Evolutionary conservation across 106 monocot genomes (phyloP), one percentile per base, ranked within the genome.

Genomic region (Dioscorea zingiberensis): DNA sequence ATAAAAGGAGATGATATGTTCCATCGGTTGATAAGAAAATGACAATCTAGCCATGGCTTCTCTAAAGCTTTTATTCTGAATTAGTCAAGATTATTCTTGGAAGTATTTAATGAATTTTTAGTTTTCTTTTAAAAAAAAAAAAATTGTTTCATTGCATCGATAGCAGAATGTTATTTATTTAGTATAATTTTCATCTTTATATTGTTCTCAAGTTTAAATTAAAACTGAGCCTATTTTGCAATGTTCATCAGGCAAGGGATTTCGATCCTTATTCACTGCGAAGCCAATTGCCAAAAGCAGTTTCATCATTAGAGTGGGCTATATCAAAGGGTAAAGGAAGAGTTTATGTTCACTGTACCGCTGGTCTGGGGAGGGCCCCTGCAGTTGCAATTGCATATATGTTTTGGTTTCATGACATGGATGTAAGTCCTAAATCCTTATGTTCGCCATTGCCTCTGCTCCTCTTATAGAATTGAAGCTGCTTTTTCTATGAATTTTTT

Each of bases 301-400:
- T 94, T 61, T 90, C 94, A 47, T 84, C 77, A 62, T 67, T 94
- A 48, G 94, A 94, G 60, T 94, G 94, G 94, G 90, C 90, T 32
- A 76, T 87, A 49, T 94, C 82, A 32, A 66, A 94, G 44, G 73
- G 80, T 10, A 87, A 90, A 77, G 94, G 94, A 68, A 76, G 69
- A 66, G 87, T 84, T 29, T 94, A 90, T 78, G 82, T 94, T 65
- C 90, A 90, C 59, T 94, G 90, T 30, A 90, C 87, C 23, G 94
- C 94, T 57, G 90, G 94, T 44, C 64, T 94, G 58, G 90, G 94
- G 21, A 90, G 94, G 69, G 90, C 94, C 64, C 90, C 94, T 77
- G 94, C 87, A 27, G 93, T 89, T 71, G 85, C 85, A 23, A 87
- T 94, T 74, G 79, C 87, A 13, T 94, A 94, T 54, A 66, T 90